Evolutionary conservation across 1,284 basidiomycete species (phyloP), one percentile per base, ranked within the genome.

Genomic region (Microbotryum intermedium): DNA sequence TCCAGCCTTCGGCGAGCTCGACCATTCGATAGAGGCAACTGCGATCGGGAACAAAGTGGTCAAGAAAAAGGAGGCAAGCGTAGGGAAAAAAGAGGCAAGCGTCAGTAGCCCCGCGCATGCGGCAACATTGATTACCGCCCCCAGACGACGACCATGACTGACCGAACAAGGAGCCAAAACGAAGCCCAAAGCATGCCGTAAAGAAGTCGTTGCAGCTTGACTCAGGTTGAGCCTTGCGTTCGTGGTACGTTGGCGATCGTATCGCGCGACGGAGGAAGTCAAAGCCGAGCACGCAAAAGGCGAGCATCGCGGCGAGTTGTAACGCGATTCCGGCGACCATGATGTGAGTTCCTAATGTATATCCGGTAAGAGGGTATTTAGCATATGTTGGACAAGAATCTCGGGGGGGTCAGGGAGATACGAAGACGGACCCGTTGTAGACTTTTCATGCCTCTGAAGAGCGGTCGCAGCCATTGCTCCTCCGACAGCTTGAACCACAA

Each of bases 401-500:
- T 39, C 34, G 13, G 6, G 18, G 18, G 13, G 10, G 11, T 39
- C 18, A 5, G 34, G 34, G 2, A 16, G 34, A 16, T 11, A 26
- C 9, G 25, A 21, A 4, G 4, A 21, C 25, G 47, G 16, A 49
- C 25, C 16, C 13, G 34, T 25, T 20, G 6, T 1, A 6, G 55
- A 52, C 3, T 1, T 9, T 25, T 62, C 39, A 45, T 52, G 20
- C 25, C 55, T 45, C 18, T 52, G 2, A 10, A 67, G 60, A 13
- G 66, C 63, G n/a, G 55, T 23, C 0, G 63, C 62, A 1, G 60
- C 58, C 54, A 57, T 60, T 0, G 39, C 63, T 1, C 63, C 66
- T n/a, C 66, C 66, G 44, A 62, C 53, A 18, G 58, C 66, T 34
- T 67, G 63, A 3, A 65, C 29, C 13, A 65, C 56, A 42, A 67